Evolutionary conservation across 345 rosid species (phyloP).

Genomic region (Excoecaria cochinchinensis): DNA sequence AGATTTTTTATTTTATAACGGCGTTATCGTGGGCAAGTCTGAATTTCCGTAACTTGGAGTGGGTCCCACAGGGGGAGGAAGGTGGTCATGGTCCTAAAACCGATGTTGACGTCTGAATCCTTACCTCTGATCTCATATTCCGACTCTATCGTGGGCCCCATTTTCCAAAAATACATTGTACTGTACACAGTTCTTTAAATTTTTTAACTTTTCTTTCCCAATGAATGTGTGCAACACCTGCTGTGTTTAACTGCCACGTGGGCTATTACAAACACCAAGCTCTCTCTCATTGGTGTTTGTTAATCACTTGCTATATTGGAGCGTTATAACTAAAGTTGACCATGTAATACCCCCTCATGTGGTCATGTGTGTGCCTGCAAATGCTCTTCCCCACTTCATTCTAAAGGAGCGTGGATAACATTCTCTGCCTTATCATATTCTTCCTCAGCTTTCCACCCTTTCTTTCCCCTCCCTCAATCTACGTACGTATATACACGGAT

Average conservation of each 20-base stretch:
- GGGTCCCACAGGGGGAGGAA: constrained; percentile 22
- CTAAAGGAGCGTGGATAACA: not conserved
- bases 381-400: not conserved
- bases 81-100: constrained; percentile 35
- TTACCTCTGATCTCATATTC: constrained; percentile 30
- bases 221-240: not conserved
- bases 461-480: too few species aligned
- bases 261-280: not conserved
- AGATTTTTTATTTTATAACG: constrained; percentile 1
- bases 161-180: not conserved
- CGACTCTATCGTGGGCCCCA: constrained; percentile 28
- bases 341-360: constrained; percentile 17
- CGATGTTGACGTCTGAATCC: constrained; percentile 58
- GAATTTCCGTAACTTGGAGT: constrained; percentile 11
- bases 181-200: too few species aligned
- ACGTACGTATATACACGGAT: too few species aligned
- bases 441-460: too few species aligned
- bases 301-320: not conserved
- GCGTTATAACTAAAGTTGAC: constrained; percentile 32
- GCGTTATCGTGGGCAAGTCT: constrained; percentile 11
- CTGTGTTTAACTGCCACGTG: not conserved
- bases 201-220: not conserved
- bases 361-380: constrained; percentile 14
- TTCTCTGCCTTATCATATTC: not conserved
- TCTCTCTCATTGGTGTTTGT: not conserved